Evolutionary conservation across 805 yeast species (phyloP).

Genomic region (Starmerella gropengiesseri): DNA sequence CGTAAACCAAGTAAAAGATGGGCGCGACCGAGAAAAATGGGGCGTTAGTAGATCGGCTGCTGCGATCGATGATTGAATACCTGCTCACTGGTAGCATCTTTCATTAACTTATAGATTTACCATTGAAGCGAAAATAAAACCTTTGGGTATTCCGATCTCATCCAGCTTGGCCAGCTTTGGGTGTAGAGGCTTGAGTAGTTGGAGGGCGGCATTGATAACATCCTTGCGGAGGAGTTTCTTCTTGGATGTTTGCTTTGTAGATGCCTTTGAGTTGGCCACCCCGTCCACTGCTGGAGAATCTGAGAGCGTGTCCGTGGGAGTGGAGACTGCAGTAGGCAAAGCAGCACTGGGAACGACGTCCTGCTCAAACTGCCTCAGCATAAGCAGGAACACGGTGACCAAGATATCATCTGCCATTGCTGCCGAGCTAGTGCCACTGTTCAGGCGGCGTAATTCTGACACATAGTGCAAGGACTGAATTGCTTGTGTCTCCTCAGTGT

Average conservation of each 20-base stretch:
- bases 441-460: slow-evolving; percentile 13
- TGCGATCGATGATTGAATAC: slow-evolving; percentile 28
- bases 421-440: slow-evolving; percentile 12
- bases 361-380: slow-evolving; percentile 1
- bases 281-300: slow-evolving; percentile 1
- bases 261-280: neutral
- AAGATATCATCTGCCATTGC: slow-evolving; percentile 19
- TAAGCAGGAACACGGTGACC: slow-evolving; percentile 7
- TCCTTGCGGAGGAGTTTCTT: slow-evolving; percentile 21
- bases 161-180: slow-evolving; percentile 19
- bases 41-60: slow-evolving; percentile 35
- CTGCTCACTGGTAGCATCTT: neutral
- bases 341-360: neutral
- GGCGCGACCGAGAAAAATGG: slow-evolving; percentile 36
- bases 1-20: slow-evolving; percentile 32
- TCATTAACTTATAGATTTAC: neutral
- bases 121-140: neutral
- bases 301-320: no score
- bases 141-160: neutral
- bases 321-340: neutral
- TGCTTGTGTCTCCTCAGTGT: slow-evolving; percentile 8
- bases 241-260: slow-evolving; percentile 1
- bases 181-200: slow-evolving; percentile 17
- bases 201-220: slow-evolving; percentile 21
- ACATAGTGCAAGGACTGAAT: slow-evolving; percentile 14